Base-by-base conservation (phyloP, 345 rosid genomes). In the Heritiera fomes region DNA sequence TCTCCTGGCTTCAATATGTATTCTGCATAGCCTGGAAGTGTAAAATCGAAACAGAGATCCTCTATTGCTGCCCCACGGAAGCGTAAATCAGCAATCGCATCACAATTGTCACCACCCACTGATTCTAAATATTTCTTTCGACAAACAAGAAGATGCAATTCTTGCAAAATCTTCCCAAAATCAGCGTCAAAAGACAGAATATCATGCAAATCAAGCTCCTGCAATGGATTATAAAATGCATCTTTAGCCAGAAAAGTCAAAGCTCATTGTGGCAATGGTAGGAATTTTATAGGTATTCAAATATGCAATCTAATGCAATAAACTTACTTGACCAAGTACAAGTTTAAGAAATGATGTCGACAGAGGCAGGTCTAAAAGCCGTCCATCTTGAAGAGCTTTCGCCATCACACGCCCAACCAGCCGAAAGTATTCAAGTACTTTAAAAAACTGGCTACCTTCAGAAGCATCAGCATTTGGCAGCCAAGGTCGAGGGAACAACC, bases 351-450 rank as follows among this genome's bases (percentile, higher is more conserved):
- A 94, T 43, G 98, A 87, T 30, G 93, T 85, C 8, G 98, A 93
- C 79, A 97, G 78, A 50, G 98, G 93, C 79, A 97, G 83, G 82
- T 97, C 99, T 86, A 97, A 80, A 75, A 97, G 93, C 75, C 99
- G 89, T 66, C 99, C 99, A 84, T 97, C 99, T 89, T 97, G 99
- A 87, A 97, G 98, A 84, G 99, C 98, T 88, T 97, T 97, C 23
- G 99, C 98, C 96, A 94, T 92, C 79, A 91, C 94, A 77, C 98
- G 98, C 69, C 99, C 99, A 83, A 93, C 84, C 81, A 97, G 85
- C 62, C 97, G 91, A 84, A 97, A 97, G 81, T 97, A 87, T 76
- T 94, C 98, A 64, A 86, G 71, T 18, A 86, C 98, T 86, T 91
- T 94, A 73, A 78, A 82, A 32, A 97, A 87, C 79, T 83, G 90